These are phyloP conservation scores for Bremia lactucae DNA, from an alignment of 352 stramenopile genomes.

Conservation along the genomic window DNA sequence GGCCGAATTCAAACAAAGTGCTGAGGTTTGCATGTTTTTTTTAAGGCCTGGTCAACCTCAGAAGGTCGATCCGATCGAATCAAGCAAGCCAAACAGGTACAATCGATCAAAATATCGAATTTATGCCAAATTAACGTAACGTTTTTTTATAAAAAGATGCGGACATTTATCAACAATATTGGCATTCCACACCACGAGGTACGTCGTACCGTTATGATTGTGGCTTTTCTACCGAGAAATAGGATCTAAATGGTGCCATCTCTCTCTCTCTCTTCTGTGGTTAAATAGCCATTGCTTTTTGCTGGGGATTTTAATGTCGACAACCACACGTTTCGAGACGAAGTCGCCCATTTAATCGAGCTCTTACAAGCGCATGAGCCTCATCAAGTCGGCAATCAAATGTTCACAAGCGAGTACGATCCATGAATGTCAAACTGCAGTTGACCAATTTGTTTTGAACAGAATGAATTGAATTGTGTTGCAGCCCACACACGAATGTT, in stretches of 20 bases:
- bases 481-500: conserved; percentile 63
- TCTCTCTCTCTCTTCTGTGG: no score
- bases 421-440: neutral
- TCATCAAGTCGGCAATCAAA: conserved; percentile 36
- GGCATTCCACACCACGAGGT: conserved; percentile 61
- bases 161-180: conserved; percentile 47
- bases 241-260: no score
- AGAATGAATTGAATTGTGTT: neutral
- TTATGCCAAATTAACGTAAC: no score
- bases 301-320: conserved; percentile 81
- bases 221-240: neutral
- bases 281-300: conserved; percentile 68
- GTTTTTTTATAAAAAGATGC: conserved; percentile 31
- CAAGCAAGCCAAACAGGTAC: conserved; percentile 57
- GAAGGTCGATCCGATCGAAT: conserved; percentile 47
- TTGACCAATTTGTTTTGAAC: neutral
- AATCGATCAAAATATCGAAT: neutral
- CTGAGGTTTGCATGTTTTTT: no score
- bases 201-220: neutral
- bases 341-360: conserved; percentile 53
- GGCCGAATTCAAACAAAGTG: no score
- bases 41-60: conserved; percentile 66
- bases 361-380: conserved; percentile 43
- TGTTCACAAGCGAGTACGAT: conserved; percentile 74
- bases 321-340: conserved; percentile 58